phyloP scores from a whole-genome alignment of 805 yeast species.

The Metschnikowia continentalis region DNA sequence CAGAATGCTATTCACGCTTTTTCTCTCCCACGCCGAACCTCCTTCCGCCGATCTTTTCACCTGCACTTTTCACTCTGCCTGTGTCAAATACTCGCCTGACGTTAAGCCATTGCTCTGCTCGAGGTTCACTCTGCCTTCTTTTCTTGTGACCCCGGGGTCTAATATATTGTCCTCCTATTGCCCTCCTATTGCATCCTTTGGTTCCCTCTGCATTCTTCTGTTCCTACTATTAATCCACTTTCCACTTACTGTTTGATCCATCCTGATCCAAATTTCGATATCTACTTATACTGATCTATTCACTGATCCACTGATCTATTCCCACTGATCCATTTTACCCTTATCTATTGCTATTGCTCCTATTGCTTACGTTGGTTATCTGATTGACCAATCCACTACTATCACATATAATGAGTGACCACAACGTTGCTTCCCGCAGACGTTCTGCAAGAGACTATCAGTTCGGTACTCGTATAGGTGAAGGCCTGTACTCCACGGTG shows the following conservation, averaged over 20 bases:
- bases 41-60: neutral
- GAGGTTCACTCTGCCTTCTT: neutral
- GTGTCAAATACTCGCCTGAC: neutral
- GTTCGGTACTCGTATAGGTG: slow-evolving; percentile 86
- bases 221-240: too few relatives aligned
- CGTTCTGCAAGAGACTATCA: slow-evolving; percentile 77
- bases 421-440: slow-evolving; percentile 4
- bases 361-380: too few relatives aligned
- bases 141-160: neutral
- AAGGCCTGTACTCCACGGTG: slow-evolving; percentile 94
- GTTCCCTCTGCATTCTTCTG: too few relatives aligned
- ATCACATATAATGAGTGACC: neutral
- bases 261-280: too few relatives aligned
- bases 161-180: neutral
- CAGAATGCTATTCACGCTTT: neutral
- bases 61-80: neutral
- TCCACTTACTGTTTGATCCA: too few relatives aligned
- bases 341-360: too few relatives aligned
- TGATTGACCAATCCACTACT: neutral
- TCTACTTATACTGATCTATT: too few relatives aligned
- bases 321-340: too few relatives aligned
- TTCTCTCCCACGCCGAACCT: neutral
- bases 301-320: too few relatives aligned
- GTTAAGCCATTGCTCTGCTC: neutral
- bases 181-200: neutral